phyloP scores from a whole-genome alignment of 495 filamentous ascomycete species.

The Podospora tetraspora region DNA sequence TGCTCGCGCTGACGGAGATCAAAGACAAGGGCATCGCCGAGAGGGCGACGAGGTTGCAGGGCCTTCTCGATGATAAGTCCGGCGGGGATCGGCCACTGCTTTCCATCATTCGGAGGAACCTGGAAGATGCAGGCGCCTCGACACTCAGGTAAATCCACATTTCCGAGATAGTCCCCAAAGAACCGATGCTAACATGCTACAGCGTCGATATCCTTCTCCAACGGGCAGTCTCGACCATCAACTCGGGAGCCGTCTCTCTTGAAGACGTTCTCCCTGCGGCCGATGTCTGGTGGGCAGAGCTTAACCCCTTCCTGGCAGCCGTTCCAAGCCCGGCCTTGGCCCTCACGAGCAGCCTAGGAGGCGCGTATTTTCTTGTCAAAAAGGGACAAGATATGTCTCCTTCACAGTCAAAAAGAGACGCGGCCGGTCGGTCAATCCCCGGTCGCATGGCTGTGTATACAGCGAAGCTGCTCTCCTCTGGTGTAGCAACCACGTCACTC shows the following conservation, averaged over 20 bases:
- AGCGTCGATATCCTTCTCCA: constrained; percentile 37
- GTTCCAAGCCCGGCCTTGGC: constrained; percentile 58
- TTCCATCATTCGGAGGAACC: constrained; percentile 37
- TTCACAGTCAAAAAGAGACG: constrained; percentile 47
- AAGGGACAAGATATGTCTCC: constrained; percentile 19
- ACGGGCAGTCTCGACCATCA: constrained; percentile 32
- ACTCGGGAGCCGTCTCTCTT: constrained; percentile 14
- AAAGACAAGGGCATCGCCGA: constrained; percentile 27
- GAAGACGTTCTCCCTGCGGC: constrained; percentile 41
- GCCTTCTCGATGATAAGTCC: constrained; percentile 32
- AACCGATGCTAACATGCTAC: constrained; percentile 11
- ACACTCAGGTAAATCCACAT: constrained; percentile 37
- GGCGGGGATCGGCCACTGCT: constrained; percentile 28
- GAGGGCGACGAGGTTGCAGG: constrained; percentile 29
- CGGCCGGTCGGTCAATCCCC: constrained; percentile 61
- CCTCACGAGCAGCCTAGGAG: constrained; percentile 65
- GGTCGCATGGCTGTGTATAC: constrained; percentile 70
- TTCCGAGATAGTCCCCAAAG: not conserved
- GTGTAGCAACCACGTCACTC: constrained; percentile 25
- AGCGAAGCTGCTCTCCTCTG: constrained; percentile 46
- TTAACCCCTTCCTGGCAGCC: constrained; percentile 55
- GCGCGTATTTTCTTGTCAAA: constrained; percentile 61
- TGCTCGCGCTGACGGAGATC: constrained; percentile 43
- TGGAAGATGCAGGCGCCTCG: constrained; percentile 33
- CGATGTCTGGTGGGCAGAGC: constrained; percentile 37